Evolutionary conservation across 169 alveolate genomes (phyloP).

Genomic region (Theileria sp.): DNA sequence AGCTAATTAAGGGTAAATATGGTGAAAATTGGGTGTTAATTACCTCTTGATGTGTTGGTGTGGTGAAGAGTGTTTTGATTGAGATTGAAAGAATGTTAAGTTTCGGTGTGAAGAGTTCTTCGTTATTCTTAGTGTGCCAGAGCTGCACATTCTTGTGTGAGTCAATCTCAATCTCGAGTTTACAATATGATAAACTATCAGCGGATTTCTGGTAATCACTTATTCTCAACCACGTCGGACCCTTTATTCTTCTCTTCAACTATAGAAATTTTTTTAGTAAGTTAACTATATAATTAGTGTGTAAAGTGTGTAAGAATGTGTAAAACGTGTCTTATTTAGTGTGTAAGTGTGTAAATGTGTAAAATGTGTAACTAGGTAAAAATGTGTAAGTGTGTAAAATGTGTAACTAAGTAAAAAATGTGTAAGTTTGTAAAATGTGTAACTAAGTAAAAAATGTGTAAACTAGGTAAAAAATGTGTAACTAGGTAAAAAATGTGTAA

Average conservation of each 20-base stretch:
- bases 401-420: too few relatives aligned
- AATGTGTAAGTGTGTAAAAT: too few relatives aligned
- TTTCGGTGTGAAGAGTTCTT: slow-evolving; percentile 48
- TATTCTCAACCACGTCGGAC: slow-evolving; percentile 81
- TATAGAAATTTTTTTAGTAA: slow-evolving; percentile 11
- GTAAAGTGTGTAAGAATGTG: too few relatives aligned
- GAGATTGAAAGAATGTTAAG: slow-evolving; percentile 51
- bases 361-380: too few relatives aligned
- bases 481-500: too few relatives aligned
- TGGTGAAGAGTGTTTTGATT: slow-evolving; percentile 49
- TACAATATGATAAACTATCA: slow-evolving; percentile 48
- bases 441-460: too few relatives aligned
- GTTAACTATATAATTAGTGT: too few relatives aligned
- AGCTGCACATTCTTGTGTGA: slow-evolving; percentile 48
- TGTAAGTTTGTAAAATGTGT: too few relatives aligned
- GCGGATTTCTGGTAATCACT: slow-evolving; percentile 17
- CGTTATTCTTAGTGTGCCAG: slow-evolving; percentile 47
- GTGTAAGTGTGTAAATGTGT: too few relatives aligned
- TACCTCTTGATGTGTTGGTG: slow-evolving; percentile 63
- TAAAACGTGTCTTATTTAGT: too few relatives aligned
- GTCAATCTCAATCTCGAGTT: slow-evolving; percentile 49
- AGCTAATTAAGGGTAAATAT: slow-evolving; percentile 8
- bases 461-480: too few relatives aligned
- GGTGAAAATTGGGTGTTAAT: not conserved
- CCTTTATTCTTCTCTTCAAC: slow-evolving; percentile 77